Percentiles rank a stretch among this genome's conserved stretches.
Conservation (phyloP, 331 rosid species). For the Prunus yedoensis region DNA sequence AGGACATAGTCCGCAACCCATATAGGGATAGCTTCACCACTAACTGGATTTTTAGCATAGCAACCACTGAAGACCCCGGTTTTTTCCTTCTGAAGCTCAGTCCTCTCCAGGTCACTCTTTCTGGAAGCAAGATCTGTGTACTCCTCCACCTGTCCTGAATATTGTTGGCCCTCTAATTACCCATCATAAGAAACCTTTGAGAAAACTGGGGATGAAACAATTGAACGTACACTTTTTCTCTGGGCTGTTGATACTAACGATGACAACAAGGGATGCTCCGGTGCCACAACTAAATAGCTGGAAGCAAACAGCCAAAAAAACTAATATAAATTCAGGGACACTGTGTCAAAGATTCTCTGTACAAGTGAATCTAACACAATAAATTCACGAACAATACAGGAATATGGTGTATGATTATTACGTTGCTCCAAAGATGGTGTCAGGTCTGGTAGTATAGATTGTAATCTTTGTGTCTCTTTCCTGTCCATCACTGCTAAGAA, state of each 20-base stretch:
- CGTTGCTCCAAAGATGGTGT: constrained; percentile 98
- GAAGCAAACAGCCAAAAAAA: constrained; percentile 24
- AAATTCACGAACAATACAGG: constrained; percentile 30
- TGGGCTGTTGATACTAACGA: constrained; percentile 53
- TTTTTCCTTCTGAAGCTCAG: constrained; percentile 97
- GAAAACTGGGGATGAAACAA: constrained; percentile 30
- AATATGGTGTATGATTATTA: constrained; percentile 47
- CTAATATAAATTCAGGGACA: not conserved
- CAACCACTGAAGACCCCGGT: constrained; percentile 89
- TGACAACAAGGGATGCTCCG: constrained; percentile 77
- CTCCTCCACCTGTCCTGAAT: constrained; percentile 74
- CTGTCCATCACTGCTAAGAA: constrained; percentile 64
- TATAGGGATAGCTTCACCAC: constrained; percentile 77
- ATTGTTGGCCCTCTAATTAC: constrained; percentile 39
- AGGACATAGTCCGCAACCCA: constrained; percentile 99
- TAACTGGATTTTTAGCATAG: constrained; percentile 90
- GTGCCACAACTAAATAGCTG: constrained; percentile 92
- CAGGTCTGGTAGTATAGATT: constrained; percentile 92
- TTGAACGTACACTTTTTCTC: constrained; percentile 57
- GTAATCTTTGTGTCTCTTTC: constrained; percentile 63
- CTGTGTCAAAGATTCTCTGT: not conserved
- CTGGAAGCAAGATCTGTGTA: constrained; percentile 70
- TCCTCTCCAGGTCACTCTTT: constrained; percentile 98
- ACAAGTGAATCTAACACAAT: constrained; percentile 11
- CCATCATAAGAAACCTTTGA: constrained; percentile 31